Evolutionary conservation across 106 monocot species (phyloP), one percentile per base, ranked within the genome.

Genomic region (Dendrobium nobile): DNA sequence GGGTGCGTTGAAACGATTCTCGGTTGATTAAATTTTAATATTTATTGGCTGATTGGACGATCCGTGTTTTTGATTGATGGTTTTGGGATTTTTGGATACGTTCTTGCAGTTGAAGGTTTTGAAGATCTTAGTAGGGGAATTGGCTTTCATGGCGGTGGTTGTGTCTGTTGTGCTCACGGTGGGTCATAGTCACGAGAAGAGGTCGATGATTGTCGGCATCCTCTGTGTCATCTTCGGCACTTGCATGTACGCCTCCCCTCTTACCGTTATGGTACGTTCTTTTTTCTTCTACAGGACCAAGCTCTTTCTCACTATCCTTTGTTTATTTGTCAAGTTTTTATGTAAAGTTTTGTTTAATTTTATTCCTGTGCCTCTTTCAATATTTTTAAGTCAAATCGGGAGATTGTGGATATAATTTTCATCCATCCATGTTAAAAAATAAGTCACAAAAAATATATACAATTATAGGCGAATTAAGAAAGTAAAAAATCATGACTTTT

Each of bases 161-260:
- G 75, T 79, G 0, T 61, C 68, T 2, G 68, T 67, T 22, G 88
- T 86, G n/a, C 41, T 86, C 37, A 31, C 68, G 28, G 45, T 15
- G 0, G 75, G 58, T 9, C 86, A 84, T 67, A 82, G 80, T 2
- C 64, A 85, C 22, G 78, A 83, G 37, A 83, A 58, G 58, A 64
- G 91, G 72, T 83, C 85, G 11, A 67, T 86, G 73, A 85, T 88
- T 3, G 91, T 91, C 8, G 91, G 89, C 7, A 22, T 85, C 54
- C 78, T 88, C 7, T 84, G 82, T 42, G 85, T 88, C 83, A 85
- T 91, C 86, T 91, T 91, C 27, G 88, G 91, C 59, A 86, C 81
- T 4, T 77, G 64, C 77, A 88, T 91, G 88, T 81, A 88, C 43
- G 90, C 84, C 54, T 86, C 91, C 10, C 91, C 91, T 0, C 85